phyloP scores from a whole-genome alignment of 2,329 filamentous ascomycete genomes.

The Chaetomiaceae sp. region DNA sequence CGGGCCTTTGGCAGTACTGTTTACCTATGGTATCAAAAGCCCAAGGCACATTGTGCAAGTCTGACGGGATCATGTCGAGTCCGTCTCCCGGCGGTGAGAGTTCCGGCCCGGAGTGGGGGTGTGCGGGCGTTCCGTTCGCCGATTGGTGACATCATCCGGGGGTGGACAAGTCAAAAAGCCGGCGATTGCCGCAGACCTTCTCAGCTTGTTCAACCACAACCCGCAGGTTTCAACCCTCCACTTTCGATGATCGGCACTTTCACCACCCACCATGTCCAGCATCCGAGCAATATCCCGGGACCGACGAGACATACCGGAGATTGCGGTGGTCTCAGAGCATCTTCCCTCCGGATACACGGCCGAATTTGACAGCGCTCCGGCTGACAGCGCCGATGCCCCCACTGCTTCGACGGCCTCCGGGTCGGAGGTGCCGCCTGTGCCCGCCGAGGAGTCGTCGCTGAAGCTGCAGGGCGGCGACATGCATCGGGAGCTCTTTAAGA shows the following conservation, averaged over 20 bases:
- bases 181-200: not conserved
- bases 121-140: not conserved
- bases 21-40: too few species aligned
- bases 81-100: too few species aligned
- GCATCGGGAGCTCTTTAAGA: slow-evolving; percentile 72
- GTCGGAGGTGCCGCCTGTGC: not conserved
- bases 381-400: slow-evolving; percentile 3
- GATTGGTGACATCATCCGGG: slow-evolving; percentile 17
- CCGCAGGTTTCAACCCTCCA: not conserved
- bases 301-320: slow-evolving; percentile 26
- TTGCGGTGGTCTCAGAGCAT: slow-evolving; percentile 32
- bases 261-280: slow-evolving; percentile 10
- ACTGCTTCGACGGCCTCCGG: not conserved
- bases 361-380: slow-evolving; percentile 25
- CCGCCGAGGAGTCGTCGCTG: slow-evolving; percentile 57
- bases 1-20: not conserved
- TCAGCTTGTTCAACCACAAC: not conserved
- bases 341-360: slow-evolving; percentile 34
- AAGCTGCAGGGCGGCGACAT: slow-evolving; percentile 72
- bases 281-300: slow-evolving; percentile 11
- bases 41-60: not conserved
- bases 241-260: not conserved
- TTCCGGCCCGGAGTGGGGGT: not conserved
- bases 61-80: too few species aligned
- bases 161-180: slow-evolving; percentile 1